Conservation (phyloP, 2,329 filamentous ascomycete species). For the Tolypocladium sp. region DNA sequence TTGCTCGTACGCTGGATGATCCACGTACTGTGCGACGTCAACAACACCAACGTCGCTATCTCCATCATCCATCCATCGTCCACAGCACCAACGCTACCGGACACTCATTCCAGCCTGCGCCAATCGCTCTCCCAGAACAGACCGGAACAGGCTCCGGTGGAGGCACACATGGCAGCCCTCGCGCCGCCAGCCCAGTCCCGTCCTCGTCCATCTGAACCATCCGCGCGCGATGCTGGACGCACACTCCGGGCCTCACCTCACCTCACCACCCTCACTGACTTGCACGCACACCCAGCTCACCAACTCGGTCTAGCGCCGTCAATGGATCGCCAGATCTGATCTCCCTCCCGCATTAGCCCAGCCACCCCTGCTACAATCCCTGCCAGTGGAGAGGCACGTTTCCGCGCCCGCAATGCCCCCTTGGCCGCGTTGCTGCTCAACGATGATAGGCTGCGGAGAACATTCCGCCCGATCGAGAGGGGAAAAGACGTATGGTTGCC, state of each 20-base stretch:
- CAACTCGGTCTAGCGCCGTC: conserved; percentile 1
- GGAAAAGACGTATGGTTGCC: background rate
- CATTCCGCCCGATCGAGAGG: background rate
- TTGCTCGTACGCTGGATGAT: background rate
- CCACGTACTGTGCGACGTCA: background rate
- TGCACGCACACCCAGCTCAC: background rate
- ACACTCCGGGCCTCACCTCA: background rate
- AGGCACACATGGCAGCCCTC: background rate
- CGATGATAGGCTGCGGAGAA: background rate
- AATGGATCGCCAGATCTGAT: conserved; percentile 10
- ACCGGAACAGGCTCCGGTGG: background rate
- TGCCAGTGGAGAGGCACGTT: background rate
- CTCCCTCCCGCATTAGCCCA: conserved; percentile 3
- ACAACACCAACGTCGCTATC: background rate
- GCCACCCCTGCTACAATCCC: background rate
- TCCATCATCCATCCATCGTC: background rate
- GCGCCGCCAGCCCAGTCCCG: background rate
- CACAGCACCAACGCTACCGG: background rate
- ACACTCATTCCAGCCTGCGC: background rate
- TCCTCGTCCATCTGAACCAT: background rate
- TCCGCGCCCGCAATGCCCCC: background rate
- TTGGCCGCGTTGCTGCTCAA: background rate
- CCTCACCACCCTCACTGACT: background rate
- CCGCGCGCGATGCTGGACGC: background rate
- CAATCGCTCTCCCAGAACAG: background rate